Evolutionary conservation across 352 stramenopile genomes (phyloP).

Genomic region (Blastocystis hominis): DNA sequence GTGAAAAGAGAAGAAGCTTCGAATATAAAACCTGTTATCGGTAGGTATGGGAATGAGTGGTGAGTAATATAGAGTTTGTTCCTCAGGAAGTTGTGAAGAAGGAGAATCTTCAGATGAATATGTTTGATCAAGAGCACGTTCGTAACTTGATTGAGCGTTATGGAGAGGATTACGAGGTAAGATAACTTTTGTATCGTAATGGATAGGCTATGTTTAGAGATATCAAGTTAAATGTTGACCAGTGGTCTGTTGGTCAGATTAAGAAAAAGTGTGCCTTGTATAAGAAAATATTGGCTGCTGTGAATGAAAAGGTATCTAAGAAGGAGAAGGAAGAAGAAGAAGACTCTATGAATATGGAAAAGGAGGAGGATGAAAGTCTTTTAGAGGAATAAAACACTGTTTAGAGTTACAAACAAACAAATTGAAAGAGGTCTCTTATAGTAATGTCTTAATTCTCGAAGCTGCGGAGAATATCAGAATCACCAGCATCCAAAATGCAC

Average conservation of each 20-base stretch:
- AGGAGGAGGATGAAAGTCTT: not conserved
- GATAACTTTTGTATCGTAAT: not conserved
- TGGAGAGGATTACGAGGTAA: conserved; percentile 20
- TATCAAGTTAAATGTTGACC: conserved; percentile 22
- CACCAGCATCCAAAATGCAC: conserved; percentile 85
- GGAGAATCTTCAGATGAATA: not conserved
- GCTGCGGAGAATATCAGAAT: conserved; percentile 90
- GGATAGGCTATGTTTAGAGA: not conserved
- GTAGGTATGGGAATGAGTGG: not conserved
- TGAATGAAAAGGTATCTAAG: not conserved
- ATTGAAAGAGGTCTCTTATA: conserved; percentile 13
- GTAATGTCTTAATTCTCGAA: conserved; percentile 40
- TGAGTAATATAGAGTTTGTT: conserved; percentile 34
- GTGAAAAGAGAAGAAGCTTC: not conserved
- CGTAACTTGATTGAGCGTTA: not conserved
- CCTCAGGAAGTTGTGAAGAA: not conserved
- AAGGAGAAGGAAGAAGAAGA: not conserved
- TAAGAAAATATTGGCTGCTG: not conserved
- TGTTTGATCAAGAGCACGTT: not conserved
- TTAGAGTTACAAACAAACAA: not conserved
- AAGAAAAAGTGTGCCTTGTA: not conserved
- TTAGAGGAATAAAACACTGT: too few relatives aligned
- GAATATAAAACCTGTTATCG: not conserved
- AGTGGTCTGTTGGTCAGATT: not conserved
- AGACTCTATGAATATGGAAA: too few relatives aligned